Conservation (phyloP, 257 asterid genomes). For the Marsdenia floribunda region DNA sequence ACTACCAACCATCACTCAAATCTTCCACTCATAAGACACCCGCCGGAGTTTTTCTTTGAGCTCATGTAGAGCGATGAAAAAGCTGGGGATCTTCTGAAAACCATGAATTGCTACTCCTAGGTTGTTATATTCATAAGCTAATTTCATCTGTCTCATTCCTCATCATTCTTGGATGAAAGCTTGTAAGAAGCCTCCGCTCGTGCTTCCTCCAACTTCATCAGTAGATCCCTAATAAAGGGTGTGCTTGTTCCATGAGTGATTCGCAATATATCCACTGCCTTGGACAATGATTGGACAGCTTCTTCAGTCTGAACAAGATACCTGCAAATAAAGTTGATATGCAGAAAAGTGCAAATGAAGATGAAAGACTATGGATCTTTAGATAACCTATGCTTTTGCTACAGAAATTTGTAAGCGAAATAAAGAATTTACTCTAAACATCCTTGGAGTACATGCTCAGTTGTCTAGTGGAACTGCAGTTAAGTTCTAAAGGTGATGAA, state of each 20-base stretch:
- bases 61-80: background rate
- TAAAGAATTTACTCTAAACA: background rate
- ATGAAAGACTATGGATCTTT: background rate
- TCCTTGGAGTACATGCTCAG: background rate
- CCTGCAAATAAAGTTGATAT: conserved; percentile 35
- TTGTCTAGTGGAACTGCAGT: no score
- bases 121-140: background rate
- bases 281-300: conserved; percentile 64
- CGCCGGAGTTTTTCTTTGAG: background rate
- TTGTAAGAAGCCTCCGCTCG: conserved; percentile 62
- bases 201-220: conserved; percentile 78
- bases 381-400: background rate
- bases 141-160: background rate
- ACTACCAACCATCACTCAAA: background rate
- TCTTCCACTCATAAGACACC: background rate
- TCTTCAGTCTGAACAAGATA: conserved; percentile 59
- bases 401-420: background rate
- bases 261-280: conserved; percentile 54
- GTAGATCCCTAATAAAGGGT: conserved; percentile 57
- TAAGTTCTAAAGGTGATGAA: background rate
- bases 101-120: background rate
- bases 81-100: background rate
- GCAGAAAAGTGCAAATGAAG: background rate
- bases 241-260: conserved; percentile 69
- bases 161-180: conserved; percentile 21